Evolutionary conservation across 192 early-diverging fungal species (phyloP).

Genomic region (Coemansia sp.): DNA sequence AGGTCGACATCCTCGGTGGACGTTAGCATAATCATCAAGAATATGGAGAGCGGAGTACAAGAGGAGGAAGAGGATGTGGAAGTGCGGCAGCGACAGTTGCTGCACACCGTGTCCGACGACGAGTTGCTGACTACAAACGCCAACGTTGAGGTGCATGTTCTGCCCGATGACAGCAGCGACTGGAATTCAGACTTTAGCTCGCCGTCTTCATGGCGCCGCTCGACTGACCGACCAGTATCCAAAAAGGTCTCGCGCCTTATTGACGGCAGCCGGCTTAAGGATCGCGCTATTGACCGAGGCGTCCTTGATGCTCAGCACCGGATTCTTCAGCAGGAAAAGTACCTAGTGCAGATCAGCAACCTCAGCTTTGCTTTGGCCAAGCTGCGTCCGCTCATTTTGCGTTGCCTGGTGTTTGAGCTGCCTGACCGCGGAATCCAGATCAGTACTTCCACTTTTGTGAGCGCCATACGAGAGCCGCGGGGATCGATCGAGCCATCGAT

Average conservation of each 20-base stretch:
- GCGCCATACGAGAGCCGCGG: slow-evolving; percentile 38
- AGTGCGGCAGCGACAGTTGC: slow-evolving; percentile 5
- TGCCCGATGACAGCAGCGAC: slow-evolving; percentile 56
- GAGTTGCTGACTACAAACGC: slow-evolving; percentile 39
- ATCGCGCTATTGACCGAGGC: slow-evolving; percentile 54
- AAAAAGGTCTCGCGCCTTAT: slow-evolving; percentile 26
- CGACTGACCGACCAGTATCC: slow-evolving; percentile 43
- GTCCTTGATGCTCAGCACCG: slow-evolving; percentile 55
- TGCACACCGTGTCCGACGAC: slow-evolving; percentile 40
- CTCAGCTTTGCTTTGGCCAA: slow-evolving; percentile 40
- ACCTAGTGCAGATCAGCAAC: slow-evolving; percentile 52
- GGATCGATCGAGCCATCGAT: slow-evolving; percentile 56
- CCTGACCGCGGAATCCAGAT: slow-evolving; percentile 52
- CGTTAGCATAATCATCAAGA: slow-evolving; percentile 30
- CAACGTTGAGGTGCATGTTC: slow-evolving; percentile 40
- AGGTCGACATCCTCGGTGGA: slow-evolving; percentile 45
- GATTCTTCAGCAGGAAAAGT: slow-evolving; percentile 53
- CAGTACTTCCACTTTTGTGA: slow-evolving; percentile 49
- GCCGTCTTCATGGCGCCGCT: slow-evolving; percentile 53
- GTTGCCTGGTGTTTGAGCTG: slow-evolving; percentile 55
- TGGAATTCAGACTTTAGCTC: slow-evolving; percentile 61
- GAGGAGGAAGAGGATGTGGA: not conserved
- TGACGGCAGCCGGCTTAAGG: slow-evolving; percentile 46
- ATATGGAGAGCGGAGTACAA: slow-evolving; percentile 32
- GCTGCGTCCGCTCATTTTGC: slow-evolving; percentile 54